phyloP scores from a whole-genome alignment of 2,329 filamentous ascomycete species.

The Venturiaceae sp. region DNA sequence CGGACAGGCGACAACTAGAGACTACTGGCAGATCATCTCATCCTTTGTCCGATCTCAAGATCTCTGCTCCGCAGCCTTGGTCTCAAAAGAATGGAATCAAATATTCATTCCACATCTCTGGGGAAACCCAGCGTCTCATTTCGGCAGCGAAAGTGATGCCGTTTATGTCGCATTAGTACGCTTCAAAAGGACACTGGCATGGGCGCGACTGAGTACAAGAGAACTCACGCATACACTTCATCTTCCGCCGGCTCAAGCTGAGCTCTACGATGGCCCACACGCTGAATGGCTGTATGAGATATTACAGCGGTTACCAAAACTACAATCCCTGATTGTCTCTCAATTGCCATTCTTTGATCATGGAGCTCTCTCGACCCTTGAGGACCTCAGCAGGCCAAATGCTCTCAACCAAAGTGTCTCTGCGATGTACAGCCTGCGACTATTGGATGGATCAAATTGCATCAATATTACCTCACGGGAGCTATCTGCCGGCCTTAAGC shows the following conservation, averaged over 20 bases:
- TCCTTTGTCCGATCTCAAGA: conserved; percentile 46
- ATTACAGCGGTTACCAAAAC: conserved; percentile 45
- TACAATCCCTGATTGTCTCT: conserved; percentile 48
- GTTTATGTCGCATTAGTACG: conserved; percentile 52
- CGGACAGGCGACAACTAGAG: conserved; percentile 42
- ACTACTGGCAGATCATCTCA: conserved; percentile 47
- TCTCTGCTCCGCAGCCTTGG: conserved; percentile 45
- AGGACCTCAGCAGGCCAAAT: conserved; percentile 19
- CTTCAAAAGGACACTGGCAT: conserved; percentile 47
- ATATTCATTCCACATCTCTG: conserved; percentile 51
- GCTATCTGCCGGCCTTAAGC: conserved; percentile 40
- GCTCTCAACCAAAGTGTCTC: neutral
- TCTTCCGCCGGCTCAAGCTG: conserved; percentile 49
- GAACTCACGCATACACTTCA: conserved; percentile 52
- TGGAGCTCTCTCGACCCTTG: conserved; percentile 42
- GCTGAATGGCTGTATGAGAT: conserved; percentile 50
- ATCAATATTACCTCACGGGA: conserved; percentile 47
- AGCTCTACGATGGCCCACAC: conserved; percentile 50
- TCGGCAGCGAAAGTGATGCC: conserved; percentile 49
- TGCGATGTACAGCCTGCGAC: conserved; percentile 35
- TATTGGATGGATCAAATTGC: conserved; percentile 47
- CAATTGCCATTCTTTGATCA: conserved; percentile 53
- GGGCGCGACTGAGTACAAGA: conserved; percentile 41
- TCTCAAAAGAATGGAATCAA: conserved; percentile 47
- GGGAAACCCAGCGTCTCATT: conserved; percentile 54